These are phyloP conservation scores for Didymella glomerata DNA, from an alignment of 2,329 filamentous ascomycete genomes.

Conservation along the genomic window DNA sequence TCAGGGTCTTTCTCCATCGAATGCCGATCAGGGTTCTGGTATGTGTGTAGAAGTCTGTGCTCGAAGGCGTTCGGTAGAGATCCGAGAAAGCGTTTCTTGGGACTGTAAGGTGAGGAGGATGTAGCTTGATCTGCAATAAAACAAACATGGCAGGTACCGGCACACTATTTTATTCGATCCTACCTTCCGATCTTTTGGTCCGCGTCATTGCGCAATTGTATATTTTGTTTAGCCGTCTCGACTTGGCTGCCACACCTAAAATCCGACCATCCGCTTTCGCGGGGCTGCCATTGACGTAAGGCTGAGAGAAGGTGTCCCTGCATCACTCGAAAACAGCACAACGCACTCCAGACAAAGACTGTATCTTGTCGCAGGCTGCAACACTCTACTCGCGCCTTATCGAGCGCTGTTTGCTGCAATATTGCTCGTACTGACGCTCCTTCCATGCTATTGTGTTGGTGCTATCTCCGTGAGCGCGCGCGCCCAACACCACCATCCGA, in stretches of 20 bases:
- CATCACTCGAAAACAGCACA: background rate
- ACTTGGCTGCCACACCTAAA: conserved; percentile 9
- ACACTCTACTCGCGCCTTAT: background rate
- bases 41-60: conserved; percentile 1
- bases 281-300: background rate
- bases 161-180: conserved; percentile 9
- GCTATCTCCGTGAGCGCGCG: conserved; percentile 6
- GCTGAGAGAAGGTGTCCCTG: background rate
- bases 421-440: background rate
- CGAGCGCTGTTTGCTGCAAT: background rate
- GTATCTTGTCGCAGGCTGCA: background rate
- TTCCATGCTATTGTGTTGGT: background rate
- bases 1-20: conserved; percentile 17
- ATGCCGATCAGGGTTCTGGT: background rate
- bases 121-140: background rate
- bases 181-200: conserved; percentile 4
- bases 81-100: background rate
- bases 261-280: conserved; percentile 13
- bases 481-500: conserved; percentile 2
- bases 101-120: background rate
- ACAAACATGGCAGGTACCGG: background rate
- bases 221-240: conserved; percentile 1
- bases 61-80: background rate
- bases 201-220: conserved; percentile 14
- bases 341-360: background rate